Evolutionary conservation across 2,329 filamentous ascomycete genomes (phyloP), one percentile per base, ranked within the genome.

Genomic region (Beauveria sp.): DNA sequence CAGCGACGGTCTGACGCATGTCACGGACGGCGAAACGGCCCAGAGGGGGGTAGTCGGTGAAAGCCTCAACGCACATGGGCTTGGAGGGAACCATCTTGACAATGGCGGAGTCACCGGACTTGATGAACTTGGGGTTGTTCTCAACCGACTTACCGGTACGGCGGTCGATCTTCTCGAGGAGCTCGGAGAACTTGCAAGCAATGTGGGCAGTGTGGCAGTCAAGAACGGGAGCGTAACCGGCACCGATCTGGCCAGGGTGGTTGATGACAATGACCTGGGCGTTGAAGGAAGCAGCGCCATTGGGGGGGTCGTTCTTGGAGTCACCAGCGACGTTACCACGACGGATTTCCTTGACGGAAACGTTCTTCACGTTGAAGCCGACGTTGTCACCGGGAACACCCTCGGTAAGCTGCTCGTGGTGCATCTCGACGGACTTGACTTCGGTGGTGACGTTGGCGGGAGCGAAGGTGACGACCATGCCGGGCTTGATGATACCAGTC

Each of bases 351-450:
- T 99, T 99, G 84, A 99, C 95, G 81, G 95, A 98, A 76, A 99
- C 95, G 95, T 99, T 99, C 93, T 99, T 99, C 84, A 99, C 93
- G 91, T 99, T 99, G 93, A 99, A 99, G 75, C 95, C 95, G 80
- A 99, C 95, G 87, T 99, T 99, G 91, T 99, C 95, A 88, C 95
- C 95, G 77, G 95, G 95, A 70, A 90, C 77, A 90, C 95, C 95
- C 87, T 96, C 89, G 69, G 79, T 66, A 73, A 99, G 93, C 89
- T 97, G 93, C 87, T 97, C 91, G 92, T 98, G 93, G 88, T 97
- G 93, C 95, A 99, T 99, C 87, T 99, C 95, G 76, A 99, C 95
- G 81, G 93, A 98, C 92, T 99, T 99, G 88, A 98, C 95, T 91
- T 99, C 95, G 87, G 95, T 98, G 88, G 95, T 98, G 80, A 99